A percentile compares a stretch with the other conserved stretches of the same genome.
Evolutionary conservation across 2,329 filamentous ascomycete species (phyloP).

Genomic region (Endoconidiophora polonica): DNA sequence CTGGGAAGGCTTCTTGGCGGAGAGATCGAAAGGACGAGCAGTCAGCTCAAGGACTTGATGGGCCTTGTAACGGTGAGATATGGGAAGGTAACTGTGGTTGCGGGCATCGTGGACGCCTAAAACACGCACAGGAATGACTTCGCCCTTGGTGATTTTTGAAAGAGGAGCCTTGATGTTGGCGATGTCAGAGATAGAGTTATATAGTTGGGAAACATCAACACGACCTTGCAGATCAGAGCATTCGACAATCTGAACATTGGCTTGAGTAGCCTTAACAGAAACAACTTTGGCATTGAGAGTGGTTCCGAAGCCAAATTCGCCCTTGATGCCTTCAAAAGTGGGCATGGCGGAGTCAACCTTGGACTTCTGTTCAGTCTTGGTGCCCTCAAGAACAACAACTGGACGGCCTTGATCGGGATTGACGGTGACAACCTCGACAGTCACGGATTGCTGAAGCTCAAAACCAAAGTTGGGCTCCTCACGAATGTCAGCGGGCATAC

Average conservation of each 20-base stretch:
- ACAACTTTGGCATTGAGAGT: conserved; percentile 60
- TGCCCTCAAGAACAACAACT: conserved; percentile 30
- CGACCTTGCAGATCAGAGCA: conserved; percentile 64
- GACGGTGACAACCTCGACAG: conserved; percentile 53
- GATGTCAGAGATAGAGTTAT: conserved; percentile 78
- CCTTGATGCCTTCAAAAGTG: conserved; percentile 26
- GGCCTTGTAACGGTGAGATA: conserved; percentile 66
- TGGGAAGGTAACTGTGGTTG: conserved; percentile 79
- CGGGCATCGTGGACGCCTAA: conserved; percentile 79
- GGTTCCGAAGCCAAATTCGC: conserved; percentile 58
- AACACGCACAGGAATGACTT: conserved; percentile 57
- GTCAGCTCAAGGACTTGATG: conserved; percentile 81
- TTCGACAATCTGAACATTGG: conserved; percentile 79
- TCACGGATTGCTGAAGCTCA: conserved; percentile 57
- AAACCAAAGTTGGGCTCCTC: conserved; percentile 61
- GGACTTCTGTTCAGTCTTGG: conserved; percentile 26
- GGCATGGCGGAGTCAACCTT: conserved; percentile 15
- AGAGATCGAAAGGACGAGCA: conserved; percentile 52
- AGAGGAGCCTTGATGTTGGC: conserved; percentile 66
- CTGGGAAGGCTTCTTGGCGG: conserved; percentile 27
- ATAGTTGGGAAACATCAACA: conserved; percentile 79
- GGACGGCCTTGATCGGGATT: conserved; percentile 58
- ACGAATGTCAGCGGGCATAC: conserved; percentile 55
- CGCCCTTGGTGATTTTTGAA: conserved; percentile 38
- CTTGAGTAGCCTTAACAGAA: conserved; percentile 78